Evolutionary conservation across 106 monocot species (phyloP), one percentile per base, ranked within the genome.

Genomic region (Apostasia ramifera): DNA sequence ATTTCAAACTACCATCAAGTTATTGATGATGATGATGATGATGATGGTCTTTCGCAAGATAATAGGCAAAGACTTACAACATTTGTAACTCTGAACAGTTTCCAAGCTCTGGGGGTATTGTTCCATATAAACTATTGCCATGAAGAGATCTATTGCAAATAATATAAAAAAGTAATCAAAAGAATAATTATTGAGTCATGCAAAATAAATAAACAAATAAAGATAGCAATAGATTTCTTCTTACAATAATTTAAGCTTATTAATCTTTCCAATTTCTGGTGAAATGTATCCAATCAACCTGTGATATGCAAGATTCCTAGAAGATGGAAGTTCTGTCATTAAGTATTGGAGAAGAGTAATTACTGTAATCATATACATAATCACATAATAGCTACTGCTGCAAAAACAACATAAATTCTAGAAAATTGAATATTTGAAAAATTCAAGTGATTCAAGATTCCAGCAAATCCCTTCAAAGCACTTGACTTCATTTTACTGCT

Each of bases 81-180:
- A 70, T 68, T 67, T 97, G 89, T 61, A 97, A 83, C 59, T 81
- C 61, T 13, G 89, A 87, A 78, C 97, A 97, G 69, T 89, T 92
- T 68, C 92, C 92, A 8, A 97, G 54, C 55, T 89, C 89, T 70
- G 87, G 89, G 46, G 97, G 97, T 12, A 97, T 84, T 10, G 64
- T 66, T 73, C 97, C 97, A 83, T 87, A 97, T 61, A 97, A 83
- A 61, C 89, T 84, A 66, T 98, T 97, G 55, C 86, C 92, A 70
- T 87, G 86, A 41, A 97, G 78, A 63, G 86, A 80, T 81, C 97
- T 97, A 79, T 3, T 51, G 2, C 63, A 72, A 4, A 43, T 14
- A 72, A 62, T 71, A 51, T 62, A 55, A 5, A 4, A 3, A 69
- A 43, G 13, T 70, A 54, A 57, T 15, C 7, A 10, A 73, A 13